These are phyloP conservation scores for Phaffia rhodozyma DNA, from an alignment of 1,284 basidiomycete genomes.

Conservation along the genomic window DNA sequence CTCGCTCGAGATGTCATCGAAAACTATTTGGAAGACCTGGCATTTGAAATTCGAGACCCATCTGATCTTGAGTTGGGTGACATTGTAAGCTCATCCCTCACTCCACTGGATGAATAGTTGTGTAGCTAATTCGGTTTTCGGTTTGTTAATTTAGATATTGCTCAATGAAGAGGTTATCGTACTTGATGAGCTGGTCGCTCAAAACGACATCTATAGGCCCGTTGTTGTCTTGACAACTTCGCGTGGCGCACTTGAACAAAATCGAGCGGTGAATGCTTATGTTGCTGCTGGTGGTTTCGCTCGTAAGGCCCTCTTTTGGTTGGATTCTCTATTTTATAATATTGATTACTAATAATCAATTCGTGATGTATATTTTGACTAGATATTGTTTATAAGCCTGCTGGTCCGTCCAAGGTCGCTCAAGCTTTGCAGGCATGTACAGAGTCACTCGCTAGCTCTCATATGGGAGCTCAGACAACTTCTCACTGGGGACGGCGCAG, in stretches of 20 bases:
- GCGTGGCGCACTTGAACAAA: conserved; percentile 1
- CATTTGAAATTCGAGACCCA: conserved; percentile 47
- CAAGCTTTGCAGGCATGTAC: conserved; percentile 31
- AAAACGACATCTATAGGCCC: conserved; percentile 48
- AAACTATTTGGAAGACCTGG: conserved; percentile 68
- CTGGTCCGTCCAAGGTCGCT: conserved; percentile 65
- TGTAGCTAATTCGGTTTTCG: conserved; percentile 55
- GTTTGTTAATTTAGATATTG: conserved; percentile 41
- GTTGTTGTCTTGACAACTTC: conserved; percentile 41
- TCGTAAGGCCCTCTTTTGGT: conserved; percentile 31
- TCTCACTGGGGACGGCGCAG: not conserved
- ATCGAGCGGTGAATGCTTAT: conserved; percentile 3
- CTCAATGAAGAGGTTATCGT: conserved; percentile 5
- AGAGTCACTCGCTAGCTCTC: too few species aligned
- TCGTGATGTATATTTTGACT: too few species aligned
- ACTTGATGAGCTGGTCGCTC: conserved; percentile 12
- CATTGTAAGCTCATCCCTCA: not conserved
- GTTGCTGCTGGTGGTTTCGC: conserved; percentile 76
- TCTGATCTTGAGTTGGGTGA: conserved; percentile 25
- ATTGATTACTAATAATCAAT: too few species aligned
- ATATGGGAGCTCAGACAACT: too few species aligned
- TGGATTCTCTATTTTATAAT: too few species aligned
- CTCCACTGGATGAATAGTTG: not conserved
- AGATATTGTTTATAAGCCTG: conserved; percentile 68
- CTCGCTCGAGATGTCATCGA: conserved; percentile 53